Evolutionary conservation across 805 yeast genomes (phyloP).

Genomic region (Lipomyces orientalis): DNA sequence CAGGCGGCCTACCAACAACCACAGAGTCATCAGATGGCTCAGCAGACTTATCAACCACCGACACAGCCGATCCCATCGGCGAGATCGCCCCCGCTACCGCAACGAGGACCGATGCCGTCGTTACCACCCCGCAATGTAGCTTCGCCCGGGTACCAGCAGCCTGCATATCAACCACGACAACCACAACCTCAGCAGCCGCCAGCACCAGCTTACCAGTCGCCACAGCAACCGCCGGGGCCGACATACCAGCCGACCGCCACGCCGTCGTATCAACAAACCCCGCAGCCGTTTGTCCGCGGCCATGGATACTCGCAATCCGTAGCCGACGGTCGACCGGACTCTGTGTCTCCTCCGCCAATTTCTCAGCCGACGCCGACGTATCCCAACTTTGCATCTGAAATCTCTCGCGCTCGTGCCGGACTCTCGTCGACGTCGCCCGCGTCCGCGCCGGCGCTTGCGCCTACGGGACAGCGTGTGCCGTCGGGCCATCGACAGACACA

Average conservation of each 20-base stretch:
- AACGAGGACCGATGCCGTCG: conserved; percentile 12
- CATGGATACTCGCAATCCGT: conserved; percentile 32
- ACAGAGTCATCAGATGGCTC: conserved; percentile 9
- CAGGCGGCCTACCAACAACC: conserved; percentile 28
- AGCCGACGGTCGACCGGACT: conserved; percentile 15
- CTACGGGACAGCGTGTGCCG: conserved; percentile 20
- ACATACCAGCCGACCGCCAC: conserved; percentile 6
- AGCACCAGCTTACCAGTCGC: conserved; percentile 13
- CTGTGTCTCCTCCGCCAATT: conserved; percentile 15
- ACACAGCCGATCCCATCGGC: conserved; percentile 8
- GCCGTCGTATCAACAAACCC: conserved; percentile 16
- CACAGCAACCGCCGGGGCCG: conserved; percentile 14
- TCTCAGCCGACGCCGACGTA: conserved; percentile 6
- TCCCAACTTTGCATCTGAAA: conserved; percentile 47
- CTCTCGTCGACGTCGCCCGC: conserved; percentile 34
- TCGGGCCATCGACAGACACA: conserved; percentile 34
- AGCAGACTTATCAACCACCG: conserved; percentile 15
- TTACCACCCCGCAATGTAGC: conserved; percentile 1
- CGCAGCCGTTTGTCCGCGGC: conserved; percentile 26
- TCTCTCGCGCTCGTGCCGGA: conserved; percentile 37
- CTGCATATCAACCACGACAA: conserved; percentile 8
- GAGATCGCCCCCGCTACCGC: conserved; percentile 19
- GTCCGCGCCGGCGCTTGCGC: conserved; percentile 18
- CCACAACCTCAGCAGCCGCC: conserved; percentile 8
- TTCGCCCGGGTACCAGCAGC: neutral